Percentiles rank a stretch among this genome's conserved stretches.
Conservation (phyloP, 305 asterid species). For the Fraxinus greggii region DNA sequence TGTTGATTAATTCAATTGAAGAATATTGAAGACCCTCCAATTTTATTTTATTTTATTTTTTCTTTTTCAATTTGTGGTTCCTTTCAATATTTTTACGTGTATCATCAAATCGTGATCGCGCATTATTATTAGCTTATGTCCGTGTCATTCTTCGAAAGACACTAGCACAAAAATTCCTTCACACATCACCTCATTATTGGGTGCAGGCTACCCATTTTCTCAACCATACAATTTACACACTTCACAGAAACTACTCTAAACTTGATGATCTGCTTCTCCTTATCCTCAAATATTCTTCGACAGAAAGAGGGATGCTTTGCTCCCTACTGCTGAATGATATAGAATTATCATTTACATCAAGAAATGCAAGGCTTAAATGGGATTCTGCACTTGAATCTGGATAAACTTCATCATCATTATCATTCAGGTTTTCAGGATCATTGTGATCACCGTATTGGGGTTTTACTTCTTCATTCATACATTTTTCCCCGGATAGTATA, state of each 20-base stretch:
- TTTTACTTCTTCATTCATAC: conserved; percentile 24
- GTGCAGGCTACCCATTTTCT: conserved; percentile 14
- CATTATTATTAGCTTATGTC: no score
- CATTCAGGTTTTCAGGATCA: conserved; percentile 42
- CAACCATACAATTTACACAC: not conserved
- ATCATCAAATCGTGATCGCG: not conserved
- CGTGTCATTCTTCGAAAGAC: not conserved
- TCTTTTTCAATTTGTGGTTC: not conserved
- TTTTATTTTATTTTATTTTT: no score
- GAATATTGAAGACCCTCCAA: not conserved
- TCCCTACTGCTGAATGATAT: conserved; percentile 70
- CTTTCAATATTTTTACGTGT: not conserved
- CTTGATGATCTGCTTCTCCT: conserved; percentile 79
- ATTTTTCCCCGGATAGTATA: conserved; percentile 57
- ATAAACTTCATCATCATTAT: conserved; percentile 84
- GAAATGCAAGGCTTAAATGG: conserved; percentile 71
- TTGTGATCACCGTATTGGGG: conserved; percentile 3
- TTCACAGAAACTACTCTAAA: conserved; percentile 39
- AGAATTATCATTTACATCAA: conserved; percentile 55
- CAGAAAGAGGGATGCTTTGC: conserved; percentile 68
- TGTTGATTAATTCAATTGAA: no score
- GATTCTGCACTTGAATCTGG: conserved; percentile 83
- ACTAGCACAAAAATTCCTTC: not conserved
- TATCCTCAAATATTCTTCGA: conserved; percentile 59
- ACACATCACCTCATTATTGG: conserved; percentile 41